Evolutionary conservation across 108 stramenopile genomes (phyloP), one percentile per base, ranked within the genome.

Genomic region (Chaetoceros tenuissimus): DNA sequence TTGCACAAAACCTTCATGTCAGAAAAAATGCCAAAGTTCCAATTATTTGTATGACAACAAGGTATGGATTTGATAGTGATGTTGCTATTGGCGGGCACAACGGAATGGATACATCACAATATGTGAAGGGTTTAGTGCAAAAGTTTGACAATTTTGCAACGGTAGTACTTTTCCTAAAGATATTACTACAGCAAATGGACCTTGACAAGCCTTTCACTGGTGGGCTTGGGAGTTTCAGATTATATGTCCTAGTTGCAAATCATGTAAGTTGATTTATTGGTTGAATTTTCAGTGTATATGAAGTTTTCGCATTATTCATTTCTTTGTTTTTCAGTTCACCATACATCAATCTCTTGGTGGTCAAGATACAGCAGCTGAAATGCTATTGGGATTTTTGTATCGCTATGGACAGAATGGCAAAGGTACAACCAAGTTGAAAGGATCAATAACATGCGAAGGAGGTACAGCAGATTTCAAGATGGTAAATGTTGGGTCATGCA

Each of bases 201-300:
- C 63, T 96, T 3, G 96, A 94, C 72, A 88, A 89, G 57, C 94
- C 96, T 10, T 96, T 92, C 61, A 87, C 84, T 24, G 96, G 96
- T 24, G 94, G 96, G 40, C 64, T 96, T 2, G 96, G 96, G 5
- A 85, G 82, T 8, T 96, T 80, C 73, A 81, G 80, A 48, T 81
- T 95, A 17, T 94, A 93, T 64, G 92, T 92, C 24, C 60, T 96
- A 45, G 79, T 92, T 13, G 87, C 83, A 18, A 55, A 73, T 63
- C 85, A 86, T 57, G 81, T 89, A 58, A 79, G 84, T 81, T 28
- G 46, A 34, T 28, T 10, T 26, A 28, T 48, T 16, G 2, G 8
- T 16, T 0, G 27, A 25, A 49, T 48, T 51, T 24, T 28, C 10
- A 1, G 22, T 60, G n/a, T 60, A 19, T 24, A 19, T 16, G 24